Conservation (phyloP, 768 basidiomycete species). For the Leccinum fibrillosum region DNA sequence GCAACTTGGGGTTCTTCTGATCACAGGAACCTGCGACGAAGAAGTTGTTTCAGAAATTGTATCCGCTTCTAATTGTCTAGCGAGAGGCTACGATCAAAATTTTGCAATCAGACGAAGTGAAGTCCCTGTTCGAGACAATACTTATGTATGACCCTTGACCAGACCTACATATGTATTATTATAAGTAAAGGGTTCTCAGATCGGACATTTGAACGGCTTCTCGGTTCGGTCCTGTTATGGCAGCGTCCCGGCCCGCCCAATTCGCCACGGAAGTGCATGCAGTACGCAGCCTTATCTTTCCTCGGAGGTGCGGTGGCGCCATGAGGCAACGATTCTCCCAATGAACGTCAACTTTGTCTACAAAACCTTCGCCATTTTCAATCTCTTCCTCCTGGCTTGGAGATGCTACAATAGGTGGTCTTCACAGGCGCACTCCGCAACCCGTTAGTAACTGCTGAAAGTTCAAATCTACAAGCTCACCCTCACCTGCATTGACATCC, state of each 20-base stretch:
- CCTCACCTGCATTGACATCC: neutral
- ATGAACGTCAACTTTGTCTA: slow-evolving; percentile 1
- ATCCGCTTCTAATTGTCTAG: neutral
- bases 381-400: slow-evolving; percentile 5
- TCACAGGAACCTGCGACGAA: neutral
- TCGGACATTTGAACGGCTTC: neutral
- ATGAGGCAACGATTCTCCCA: neutral
- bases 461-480: neutral
- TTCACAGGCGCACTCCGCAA: neutral
- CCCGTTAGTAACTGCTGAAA: neutral
- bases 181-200: neutral
- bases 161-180: no score
- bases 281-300: neutral
- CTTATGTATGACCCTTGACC: no score
- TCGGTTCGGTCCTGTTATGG: neutral
- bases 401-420: neutral
- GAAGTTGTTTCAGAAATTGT: neutral
- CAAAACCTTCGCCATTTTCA: slow-evolving; percentile 1
- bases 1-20: neutral
- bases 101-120: no score
- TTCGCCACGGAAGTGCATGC: neutral
- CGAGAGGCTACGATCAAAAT: neutral
- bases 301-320: neutral
- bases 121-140: no score
- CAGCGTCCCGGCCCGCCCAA: neutral